phyloP scores from a whole-genome alignment of 768 basidiomycete genomes.

The Hygrophorus russula region DNA sequence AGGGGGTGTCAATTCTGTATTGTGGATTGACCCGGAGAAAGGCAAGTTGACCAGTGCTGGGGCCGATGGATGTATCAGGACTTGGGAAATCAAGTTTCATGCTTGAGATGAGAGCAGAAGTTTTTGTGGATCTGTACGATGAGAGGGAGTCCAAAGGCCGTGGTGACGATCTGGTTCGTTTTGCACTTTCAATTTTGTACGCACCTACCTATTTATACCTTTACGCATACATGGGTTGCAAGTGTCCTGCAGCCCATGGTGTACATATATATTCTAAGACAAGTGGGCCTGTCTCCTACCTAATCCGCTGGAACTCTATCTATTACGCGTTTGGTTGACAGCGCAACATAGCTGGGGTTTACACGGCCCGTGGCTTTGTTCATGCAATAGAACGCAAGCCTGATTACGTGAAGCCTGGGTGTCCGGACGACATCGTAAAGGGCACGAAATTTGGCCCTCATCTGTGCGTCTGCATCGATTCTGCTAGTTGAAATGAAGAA shows the following conservation, averaged over 20 bases:
- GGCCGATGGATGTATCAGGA: conserved; percentile 70
- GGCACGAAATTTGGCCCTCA: conserved; percentile 7
- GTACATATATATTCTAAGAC: background rate
- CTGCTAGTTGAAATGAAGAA: conserved; percentile 6
- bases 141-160: no score
- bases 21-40: conserved; percentile 50
- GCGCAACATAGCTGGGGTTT: conserved; percentile 2
- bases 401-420: conserved; percentile 9
- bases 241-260: no score
- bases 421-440: conserved; percentile 6
- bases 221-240: no score
- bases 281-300: conserved; percentile 8
- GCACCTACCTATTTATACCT: no score
- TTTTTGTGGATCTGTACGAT: conserved; percentile 1
- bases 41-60: conserved; percentile 61
- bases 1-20: conserved; percentile 73
- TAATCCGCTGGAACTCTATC: conserved; percentile 6
- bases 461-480: conserved; percentile 7
- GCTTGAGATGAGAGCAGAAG: conserved; percentile 9
- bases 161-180: no score
- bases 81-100: conserved; percentile 55
- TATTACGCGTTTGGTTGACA: conserved; percentile 2
- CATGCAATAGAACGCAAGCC: conserved; percentile 8
- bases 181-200: no score
- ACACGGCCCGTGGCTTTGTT: conserved; percentile 6